These are phyloP conservation scores for Hypoxylon fuscum DNA, from an alignment of 495 filamentous ascomycete genomes.

Conservation along the genomic window DNA sequence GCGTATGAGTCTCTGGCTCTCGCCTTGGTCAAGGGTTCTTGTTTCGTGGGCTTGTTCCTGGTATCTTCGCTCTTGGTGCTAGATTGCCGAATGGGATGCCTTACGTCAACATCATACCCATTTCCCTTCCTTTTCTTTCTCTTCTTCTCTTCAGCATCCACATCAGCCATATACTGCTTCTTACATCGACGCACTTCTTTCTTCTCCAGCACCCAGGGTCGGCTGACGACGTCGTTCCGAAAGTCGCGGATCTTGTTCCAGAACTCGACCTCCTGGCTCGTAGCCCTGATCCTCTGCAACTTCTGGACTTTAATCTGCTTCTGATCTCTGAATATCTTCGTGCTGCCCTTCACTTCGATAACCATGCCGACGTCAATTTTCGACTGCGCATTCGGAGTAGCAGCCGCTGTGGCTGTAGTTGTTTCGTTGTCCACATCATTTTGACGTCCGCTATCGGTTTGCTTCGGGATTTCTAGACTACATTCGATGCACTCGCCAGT, in stretches of 20 bases:
- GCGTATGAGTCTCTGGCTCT: conserved; percentile 3
- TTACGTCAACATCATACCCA: conserved; percentile 6
- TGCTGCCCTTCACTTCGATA: conserved; percentile 79
- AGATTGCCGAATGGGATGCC: neutral
- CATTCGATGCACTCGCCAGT: conserved; percentile 80
- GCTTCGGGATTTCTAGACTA: conserved; percentile 34
- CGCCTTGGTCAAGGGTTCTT: conserved; percentile 2
- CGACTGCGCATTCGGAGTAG: conserved; percentile 15
- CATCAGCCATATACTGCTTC: conserved; percentile 52
- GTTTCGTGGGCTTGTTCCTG: conserved; percentile 15
- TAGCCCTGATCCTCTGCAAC: conserved; percentile 64
- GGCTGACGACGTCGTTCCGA: conserved; percentile 67
- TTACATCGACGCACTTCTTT: conserved; percentile 64
- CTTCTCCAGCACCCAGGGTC: conserved; percentile 71
- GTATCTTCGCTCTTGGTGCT: conserved; percentile 2
- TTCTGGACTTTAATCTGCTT: conserved; percentile 78
- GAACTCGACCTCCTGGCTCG: conserved; percentile 80
- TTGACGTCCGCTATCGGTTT: conserved; percentile 9
- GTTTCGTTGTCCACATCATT: conserved; percentile 10
- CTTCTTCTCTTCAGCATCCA: conserved; percentile 52
- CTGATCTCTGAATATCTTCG: conserved; percentile 67
- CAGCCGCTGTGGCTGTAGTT: neutral
- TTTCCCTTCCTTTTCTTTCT: conserved; percentile 49
- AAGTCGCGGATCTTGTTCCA: conserved; percentile 74
- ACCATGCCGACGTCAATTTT: conserved; percentile 72